These are phyloP conservation scores for Fusarium irregulare DNA, from an alignment of 2,329 filamentous ascomycete species.

Conservation along the genomic window DNA sequence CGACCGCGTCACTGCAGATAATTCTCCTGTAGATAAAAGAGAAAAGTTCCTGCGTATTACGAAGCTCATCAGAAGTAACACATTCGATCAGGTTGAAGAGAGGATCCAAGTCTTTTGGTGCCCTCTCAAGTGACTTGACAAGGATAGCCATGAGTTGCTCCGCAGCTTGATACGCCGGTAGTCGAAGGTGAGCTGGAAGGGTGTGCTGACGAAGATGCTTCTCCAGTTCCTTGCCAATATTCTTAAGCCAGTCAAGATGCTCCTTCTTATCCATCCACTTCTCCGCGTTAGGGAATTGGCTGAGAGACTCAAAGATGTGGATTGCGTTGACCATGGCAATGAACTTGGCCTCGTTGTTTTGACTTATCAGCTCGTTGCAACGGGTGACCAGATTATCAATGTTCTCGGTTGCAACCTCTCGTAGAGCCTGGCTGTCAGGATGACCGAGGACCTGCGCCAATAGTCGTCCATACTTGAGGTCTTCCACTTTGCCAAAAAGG, in stretches of 20 bases:
- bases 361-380: slow-evolving; percentile 71
- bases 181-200: slow-evolving; percentile 76
- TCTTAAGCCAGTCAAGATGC: slow-evolving; percentile 68
- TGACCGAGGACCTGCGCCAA: slow-evolving; percentile 87
- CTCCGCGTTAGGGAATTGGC: slow-evolving; percentile 70
- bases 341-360: slow-evolving; percentile 75
- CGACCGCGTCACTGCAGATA: slow-evolving; percentile 84
- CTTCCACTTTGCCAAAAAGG: slow-evolving; percentile 81
- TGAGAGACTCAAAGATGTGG: slow-evolving; percentile 84
- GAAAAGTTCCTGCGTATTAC: slow-evolving; percentile 78
- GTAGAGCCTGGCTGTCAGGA: slow-evolving; percentile 77
- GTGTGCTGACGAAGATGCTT: slow-evolving; percentile 76
- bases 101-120: slow-evolving; percentile 81
- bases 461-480: slow-evolving; percentile 89
- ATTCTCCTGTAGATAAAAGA: slow-evolving; percentile 87
- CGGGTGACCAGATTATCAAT: slow-evolving; percentile 77
- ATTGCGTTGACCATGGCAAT: slow-evolving; percentile 86
- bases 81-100: slow-evolving; percentile 87
- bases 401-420: slow-evolving; percentile 79
- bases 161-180: slow-evolving; percentile 88
- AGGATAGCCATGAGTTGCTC: slow-evolving; percentile 90
- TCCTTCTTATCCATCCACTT: slow-evolving; percentile 79
- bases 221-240: slow-evolving; percentile 82
- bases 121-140: slow-evolving; percentile 80
- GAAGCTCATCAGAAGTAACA: slow-evolving; percentile 85